Conservation (phyloP, 805 yeast species). For the Groenewaldozyma tartarivorans region DNA sequence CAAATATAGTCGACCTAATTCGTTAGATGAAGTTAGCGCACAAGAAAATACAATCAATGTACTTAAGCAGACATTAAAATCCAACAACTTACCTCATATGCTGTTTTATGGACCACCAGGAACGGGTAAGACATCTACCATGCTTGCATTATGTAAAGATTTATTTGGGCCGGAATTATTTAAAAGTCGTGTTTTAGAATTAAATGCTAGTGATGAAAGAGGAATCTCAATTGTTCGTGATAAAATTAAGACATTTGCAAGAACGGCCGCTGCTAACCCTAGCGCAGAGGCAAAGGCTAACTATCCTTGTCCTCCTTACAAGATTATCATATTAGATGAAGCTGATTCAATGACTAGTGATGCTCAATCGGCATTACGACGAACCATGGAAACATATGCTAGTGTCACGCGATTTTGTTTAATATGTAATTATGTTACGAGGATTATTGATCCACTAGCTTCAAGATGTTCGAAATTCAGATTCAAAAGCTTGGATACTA, state of each 20-base stretch:
- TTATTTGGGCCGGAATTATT: slow-evolving; percentile 82
- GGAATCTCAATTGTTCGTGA: slow-evolving; percentile 98
- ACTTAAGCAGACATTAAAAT: slow-evolving; percentile 62
- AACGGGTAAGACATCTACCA: slow-evolving; percentile 89
- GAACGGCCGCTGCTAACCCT: slow-evolving; percentile 77
- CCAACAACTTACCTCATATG: slow-evolving; percentile 68
- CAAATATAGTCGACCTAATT: slow-evolving; percentile 61
- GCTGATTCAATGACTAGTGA: slow-evolving; percentile 86
- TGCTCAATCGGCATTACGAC: slow-evolving; percentile 91
- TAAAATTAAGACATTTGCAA: slow-evolving; percentile 90
- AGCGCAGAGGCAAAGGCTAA: slow-evolving; percentile 52
- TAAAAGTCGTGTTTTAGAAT: slow-evolving; percentile 81
- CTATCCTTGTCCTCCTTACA: slow-evolving; percentile 96
- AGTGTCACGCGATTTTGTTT: slow-evolving; percentile 86
- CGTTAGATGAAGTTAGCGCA: slow-evolving; percentile 77
- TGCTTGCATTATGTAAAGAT: slow-evolving; percentile 77
- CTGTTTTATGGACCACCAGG: slow-evolving; percentile 95
- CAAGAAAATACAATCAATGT: slow-evolving; percentile 86
- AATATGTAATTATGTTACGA: slow-evolving; percentile 91
- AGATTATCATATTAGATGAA: slow-evolving; percentile 83
- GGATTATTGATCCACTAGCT: slow-evolving; percentile 94
- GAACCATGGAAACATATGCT: slow-evolving; percentile 80
- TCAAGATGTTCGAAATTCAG: slow-evolving; percentile 94
- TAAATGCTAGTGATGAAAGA: slow-evolving; percentile 95
- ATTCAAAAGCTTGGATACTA: slow-evolving; percentile 66